Evolutionary conservation across 768 basidiomycete species (phyloP).

Genomic region (Tricholoma bakamatsutake): DNA sequence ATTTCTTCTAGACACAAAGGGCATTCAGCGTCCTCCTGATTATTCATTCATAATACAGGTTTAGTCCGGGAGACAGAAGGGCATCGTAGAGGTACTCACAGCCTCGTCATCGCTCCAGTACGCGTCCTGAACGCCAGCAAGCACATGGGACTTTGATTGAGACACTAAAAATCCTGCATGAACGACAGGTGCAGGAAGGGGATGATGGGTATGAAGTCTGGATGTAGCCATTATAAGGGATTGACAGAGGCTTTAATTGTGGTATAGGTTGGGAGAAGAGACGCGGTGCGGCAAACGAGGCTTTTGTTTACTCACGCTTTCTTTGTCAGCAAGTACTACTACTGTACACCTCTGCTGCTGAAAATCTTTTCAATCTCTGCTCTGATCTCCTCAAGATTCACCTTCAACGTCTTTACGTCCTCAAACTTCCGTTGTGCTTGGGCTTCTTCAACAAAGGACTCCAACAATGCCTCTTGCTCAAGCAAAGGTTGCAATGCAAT

Average conservation of each 20-base stretch:
- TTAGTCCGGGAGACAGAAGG: conserved; percentile 1
- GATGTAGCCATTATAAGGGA: conserved; percentile 40
- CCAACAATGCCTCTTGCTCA: conserved; percentile 90
- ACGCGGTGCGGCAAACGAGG: conserved; percentile 17
- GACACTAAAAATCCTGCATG: conserved; percentile 65
- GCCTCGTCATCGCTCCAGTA: conserved; percentile 94
- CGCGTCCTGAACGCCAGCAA: conserved; percentile 92
- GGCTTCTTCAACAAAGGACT: conserved; percentile 88
- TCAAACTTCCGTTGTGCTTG: conserved; percentile 91
- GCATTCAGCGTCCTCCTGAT: conserved; percentile 94
- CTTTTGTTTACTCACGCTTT: conserved; percentile 20
- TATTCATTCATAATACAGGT: not conserved
- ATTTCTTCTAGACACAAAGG: conserved; percentile 98
- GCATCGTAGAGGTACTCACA: conserved; percentile 35
- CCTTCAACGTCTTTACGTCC: conserved; percentile 81
- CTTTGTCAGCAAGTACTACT: conserved; percentile 10
- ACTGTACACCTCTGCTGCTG: conserved; percentile 13
- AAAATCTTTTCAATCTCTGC: conserved; percentile 74
- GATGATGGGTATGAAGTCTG: conserved; percentile 54
- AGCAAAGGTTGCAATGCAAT: conserved; percentile 78
- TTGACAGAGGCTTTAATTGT: not conserved
- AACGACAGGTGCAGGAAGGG: conserved; percentile 68
- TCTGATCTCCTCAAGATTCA: conserved; percentile 77
- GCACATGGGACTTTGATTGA: conserved; percentile 80
- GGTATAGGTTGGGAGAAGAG: conserved; percentile 8